Conservation (phyloP, 257 asterid species). For the Capsicum pubescens region DNA sequence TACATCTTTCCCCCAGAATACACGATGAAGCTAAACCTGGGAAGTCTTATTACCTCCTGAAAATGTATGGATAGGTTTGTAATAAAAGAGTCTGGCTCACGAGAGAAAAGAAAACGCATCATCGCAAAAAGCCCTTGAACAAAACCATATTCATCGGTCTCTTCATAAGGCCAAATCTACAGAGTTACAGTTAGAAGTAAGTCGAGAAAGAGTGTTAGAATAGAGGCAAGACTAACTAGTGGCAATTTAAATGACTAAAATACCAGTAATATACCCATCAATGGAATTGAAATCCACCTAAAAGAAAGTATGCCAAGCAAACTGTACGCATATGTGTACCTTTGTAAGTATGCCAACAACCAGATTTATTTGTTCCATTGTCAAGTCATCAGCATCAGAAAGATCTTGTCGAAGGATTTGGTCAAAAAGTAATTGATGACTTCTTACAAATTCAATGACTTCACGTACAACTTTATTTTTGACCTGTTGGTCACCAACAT, state of each 20-base stretch:
- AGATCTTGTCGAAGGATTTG: constrained; percentile 82
- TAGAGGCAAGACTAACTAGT: neutral
- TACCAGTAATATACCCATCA: constrained; percentile 27
- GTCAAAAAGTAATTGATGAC: constrained; percentile 83
- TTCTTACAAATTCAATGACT: constrained; percentile 73
- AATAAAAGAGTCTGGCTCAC: constrained; percentile 61
- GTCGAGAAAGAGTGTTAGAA: neutral
- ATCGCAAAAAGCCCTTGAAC: constrained; percentile 84
- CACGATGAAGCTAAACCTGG: constrained; percentile 21
- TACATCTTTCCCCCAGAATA: neutral
- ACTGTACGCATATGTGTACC: constrained; percentile 47
- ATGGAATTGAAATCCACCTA: neutral
- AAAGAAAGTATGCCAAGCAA: neutral
- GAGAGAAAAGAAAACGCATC: constrained; percentile 74
- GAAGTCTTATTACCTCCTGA: constrained; percentile 58
- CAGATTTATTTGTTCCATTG: constrained; percentile 77
- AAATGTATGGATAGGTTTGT: constrained; percentile 51
- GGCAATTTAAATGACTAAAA: constrained; percentile 20
- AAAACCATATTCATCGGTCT: constrained; percentile 80
- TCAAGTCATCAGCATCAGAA: constrained; percentile 73
- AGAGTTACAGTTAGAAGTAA: constrained; percentile 37
- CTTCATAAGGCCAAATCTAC: constrained; percentile 98
- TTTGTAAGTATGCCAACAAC: constrained; percentile 85
- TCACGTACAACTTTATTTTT: constrained; percentile 92
- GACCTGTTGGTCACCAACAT: constrained; percentile 58